These are phyloP conservation scores for Pythium plurisporium DNA, from an alignment of 352 stramenopile genomes.

Conservation along the genomic window DNA sequence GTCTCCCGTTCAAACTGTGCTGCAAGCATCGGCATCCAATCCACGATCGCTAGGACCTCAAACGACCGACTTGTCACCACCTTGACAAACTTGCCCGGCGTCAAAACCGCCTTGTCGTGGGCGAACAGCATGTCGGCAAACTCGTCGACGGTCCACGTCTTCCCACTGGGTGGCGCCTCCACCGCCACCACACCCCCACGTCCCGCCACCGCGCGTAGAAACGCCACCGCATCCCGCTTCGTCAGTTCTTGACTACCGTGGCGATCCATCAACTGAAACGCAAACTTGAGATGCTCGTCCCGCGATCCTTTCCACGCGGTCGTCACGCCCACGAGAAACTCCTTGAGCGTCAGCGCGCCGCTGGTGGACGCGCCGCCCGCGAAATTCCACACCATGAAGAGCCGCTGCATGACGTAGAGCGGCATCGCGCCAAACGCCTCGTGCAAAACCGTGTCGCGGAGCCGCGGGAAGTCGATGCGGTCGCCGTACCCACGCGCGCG, in stretches of 20 bases:
- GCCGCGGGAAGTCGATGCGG: slow-evolving; percentile 26
- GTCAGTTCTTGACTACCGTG: slow-evolving; percentile 13
- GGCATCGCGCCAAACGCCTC: slow-evolving; percentile 36
- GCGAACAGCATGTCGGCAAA: slow-evolving; percentile 22
- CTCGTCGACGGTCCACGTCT: slow-evolving; percentile 15
- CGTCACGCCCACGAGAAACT: slow-evolving; percentile 35
- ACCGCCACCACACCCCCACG: slow-evolving; percentile 21
- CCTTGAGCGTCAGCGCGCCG: slow-evolving; percentile 25
- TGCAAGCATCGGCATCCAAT: slow-evolving; percentile 38
- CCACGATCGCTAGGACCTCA: slow-evolving; percentile 15
- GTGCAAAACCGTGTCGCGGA: slow-evolving; percentile 33
- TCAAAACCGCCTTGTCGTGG: slow-evolving; percentile 14
- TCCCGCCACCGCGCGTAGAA: slow-evolving; percentile 16
- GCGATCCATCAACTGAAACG: slow-evolving; percentile 36
- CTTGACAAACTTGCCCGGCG: slow-evolving; percentile 25
- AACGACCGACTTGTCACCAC: slow-evolving; percentile 14
- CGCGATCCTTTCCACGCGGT: slow-evolving; percentile 30
- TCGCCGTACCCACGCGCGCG: slow-evolving; percentile 34
- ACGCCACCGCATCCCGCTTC: slow-evolving; percentile 25
- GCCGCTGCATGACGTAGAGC: slow-evolving; percentile 21
- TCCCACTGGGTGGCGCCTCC: not conserved
- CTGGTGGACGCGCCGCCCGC: slow-evolving; percentile 3
- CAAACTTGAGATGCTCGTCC: slow-evolving; percentile 40
- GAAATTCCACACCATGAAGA: slow-evolving; percentile 38
- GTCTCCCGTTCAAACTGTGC: slow-evolving; percentile 20